These are phyloP conservation scores for Bretziella fagacearum DNA, from an alignment of 2,329 filamentous ascomycete genomes.

Conservation along the genomic window DNA sequence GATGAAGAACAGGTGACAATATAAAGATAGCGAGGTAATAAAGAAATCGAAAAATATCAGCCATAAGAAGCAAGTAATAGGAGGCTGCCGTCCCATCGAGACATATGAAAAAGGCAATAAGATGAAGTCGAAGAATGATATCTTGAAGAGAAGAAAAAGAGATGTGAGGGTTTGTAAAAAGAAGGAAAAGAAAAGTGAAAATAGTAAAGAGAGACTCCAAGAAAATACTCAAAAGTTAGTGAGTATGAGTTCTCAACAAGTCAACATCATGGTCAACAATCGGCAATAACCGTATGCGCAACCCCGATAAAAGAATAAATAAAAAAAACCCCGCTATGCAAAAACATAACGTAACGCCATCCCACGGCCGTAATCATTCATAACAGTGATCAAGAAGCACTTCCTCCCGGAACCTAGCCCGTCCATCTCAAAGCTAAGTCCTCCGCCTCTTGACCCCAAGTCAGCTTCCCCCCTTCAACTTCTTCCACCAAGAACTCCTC, in stretches of 20 bases:
- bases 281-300: not conserved
- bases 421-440: not conserved
- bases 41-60: too few relatives aligned
- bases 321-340: not conserved
- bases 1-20: too few relatives aligned
- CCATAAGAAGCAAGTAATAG: too few relatives aligned
- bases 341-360: slow-evolving; percentile 2
- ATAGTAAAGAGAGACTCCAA: not conserved
- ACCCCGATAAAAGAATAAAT: not conserved
- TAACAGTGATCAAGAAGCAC: too few relatives aligned
- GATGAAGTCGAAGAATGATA: not conserved
- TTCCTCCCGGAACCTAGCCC: not conserved
- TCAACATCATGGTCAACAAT: too few relatives aligned
- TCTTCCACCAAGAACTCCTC: slow-evolving; percentile 43
- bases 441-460: slow-evolving; percentile 1
- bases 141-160: not conserved
- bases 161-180: not conserved
- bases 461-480: slow-evolving; percentile 27
- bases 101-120: too few relatives aligned
- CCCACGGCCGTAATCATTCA: too few relatives aligned
- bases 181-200: not conserved
- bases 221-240: not conserved
- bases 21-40: too few relatives aligned
- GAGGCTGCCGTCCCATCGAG: too few relatives aligned
- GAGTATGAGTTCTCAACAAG: not conserved